Evolutionary conservation across 179 eudicot genomes (phyloP).

Genomic region (Camellia oleifera): DNA sequence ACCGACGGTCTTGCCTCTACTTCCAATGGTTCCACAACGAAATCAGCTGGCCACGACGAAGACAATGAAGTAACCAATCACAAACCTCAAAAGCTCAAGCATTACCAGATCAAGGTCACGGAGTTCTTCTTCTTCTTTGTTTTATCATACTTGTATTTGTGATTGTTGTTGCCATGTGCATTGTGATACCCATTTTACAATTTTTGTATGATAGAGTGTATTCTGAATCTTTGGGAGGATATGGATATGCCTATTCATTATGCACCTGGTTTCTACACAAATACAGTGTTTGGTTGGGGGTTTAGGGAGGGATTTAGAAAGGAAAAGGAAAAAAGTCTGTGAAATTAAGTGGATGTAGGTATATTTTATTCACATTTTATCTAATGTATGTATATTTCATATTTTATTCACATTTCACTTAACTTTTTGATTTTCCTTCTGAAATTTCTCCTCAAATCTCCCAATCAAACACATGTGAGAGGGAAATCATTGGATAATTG

Average conservation of each 20-base stretch:
- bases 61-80: slow-evolving; percentile 19
- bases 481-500: not conserved
- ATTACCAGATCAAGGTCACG: slow-evolving; percentile 72
- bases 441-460: too few species aligned
- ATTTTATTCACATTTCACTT: too few species aligned
- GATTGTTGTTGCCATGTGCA: not conserved
- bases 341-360: too few species aligned
- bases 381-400: too few species aligned
- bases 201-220: not conserved
- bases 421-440: too few species aligned
- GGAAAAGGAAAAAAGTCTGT: too few species aligned
- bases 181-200: not conserved
- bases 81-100: slow-evolving; percentile 46
- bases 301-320: too few species aligned
- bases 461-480: too few species aligned
- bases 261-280: not conserved
- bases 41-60: slow-evolving; percentile 12
- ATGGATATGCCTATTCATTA: not conserved
- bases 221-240: not conserved
- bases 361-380: too few species aligned
- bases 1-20: slow-evolving; percentile 17
- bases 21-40: slow-evolving; percentile 17
- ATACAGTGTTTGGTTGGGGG: not conserved
- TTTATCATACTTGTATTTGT: not conserved
- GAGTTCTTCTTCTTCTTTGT: not conserved